phyloP scores from a whole-genome alignment of 352 stramenopile genomes.

The Globisporangium abappressorium region DNA sequence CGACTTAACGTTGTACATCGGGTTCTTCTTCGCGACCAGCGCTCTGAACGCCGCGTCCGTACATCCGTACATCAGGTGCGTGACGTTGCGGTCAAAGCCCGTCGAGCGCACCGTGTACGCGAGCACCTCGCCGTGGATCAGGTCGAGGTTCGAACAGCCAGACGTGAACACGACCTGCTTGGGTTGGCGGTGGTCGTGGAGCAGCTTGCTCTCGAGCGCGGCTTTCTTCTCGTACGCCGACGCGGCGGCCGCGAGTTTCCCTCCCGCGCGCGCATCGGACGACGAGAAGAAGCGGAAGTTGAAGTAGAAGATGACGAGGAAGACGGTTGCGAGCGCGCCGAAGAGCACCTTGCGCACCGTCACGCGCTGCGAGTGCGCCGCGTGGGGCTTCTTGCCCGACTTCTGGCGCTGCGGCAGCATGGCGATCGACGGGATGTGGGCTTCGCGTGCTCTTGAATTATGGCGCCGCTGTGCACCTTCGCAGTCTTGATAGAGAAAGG shows the following conservation, averaged over 20 bases:
- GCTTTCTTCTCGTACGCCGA: conserved; percentile 8
- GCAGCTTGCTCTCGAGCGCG: conserved; percentile 24
- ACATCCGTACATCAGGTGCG: conserved; percentile 78
- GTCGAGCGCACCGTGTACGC: conserved; percentile 58
- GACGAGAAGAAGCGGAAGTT: conserved; percentile 65
- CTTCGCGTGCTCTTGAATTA: not conserved
- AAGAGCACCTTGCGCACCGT: conserved; percentile 28
- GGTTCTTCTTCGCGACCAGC: conserved; percentile 53
- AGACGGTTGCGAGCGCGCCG: conserved; percentile 33
- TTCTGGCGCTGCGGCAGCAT: conserved; percentile 62
- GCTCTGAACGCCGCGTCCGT: conserved; percentile 27
- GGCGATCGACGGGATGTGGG: not conserved
- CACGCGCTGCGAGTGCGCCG: conserved; percentile 25
- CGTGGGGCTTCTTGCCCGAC: conserved; percentile 31
- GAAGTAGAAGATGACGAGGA: conserved; percentile 56
- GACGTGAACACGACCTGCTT: conserved; percentile 78
- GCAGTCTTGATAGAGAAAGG: not conserved
- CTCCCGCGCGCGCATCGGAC: conserved; percentile 28
- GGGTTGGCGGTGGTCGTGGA: conserved; percentile 48
- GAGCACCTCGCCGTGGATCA: conserved; percentile 69
- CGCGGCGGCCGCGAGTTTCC: conserved; percentile 14
- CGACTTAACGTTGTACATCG: conserved; percentile 38
- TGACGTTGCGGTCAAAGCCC: conserved; percentile 55
- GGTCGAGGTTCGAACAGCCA: conserved; percentile 54
- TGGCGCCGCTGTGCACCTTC: conserved; percentile 1